Evolutionary conservation across 345 rosid species (phyloP), one percentile per base, ranked within the genome.

Genomic region (Heritiera fomes): DNA sequence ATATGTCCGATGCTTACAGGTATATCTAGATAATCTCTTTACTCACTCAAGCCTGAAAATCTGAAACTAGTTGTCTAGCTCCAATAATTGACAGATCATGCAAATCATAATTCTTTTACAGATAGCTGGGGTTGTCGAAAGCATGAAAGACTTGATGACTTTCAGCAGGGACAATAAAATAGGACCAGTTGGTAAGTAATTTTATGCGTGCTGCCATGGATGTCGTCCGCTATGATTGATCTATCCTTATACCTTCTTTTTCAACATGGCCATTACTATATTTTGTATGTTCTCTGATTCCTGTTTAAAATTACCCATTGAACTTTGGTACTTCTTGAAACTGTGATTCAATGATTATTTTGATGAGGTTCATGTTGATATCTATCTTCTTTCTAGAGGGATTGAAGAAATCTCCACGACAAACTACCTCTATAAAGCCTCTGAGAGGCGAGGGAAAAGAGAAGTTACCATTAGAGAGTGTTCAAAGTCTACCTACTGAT

Each of bases 121-220:
- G 67, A 32, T 62, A 4, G 41, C 67, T 12, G 67, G 67, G 67
- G 67, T 62, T 9, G 43, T 62, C 7, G 67, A 62, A 62, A 62
- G 18, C 43, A 62, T 62, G 67, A 62, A 32, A 32, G 67, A 62
- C 67, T 62, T 62, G 41, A 62, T 62, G 43, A 62, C 43, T 62
- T 32, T 62, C 67, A 62, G 67, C 67, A 62, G 43, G 67, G 67
- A 62, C 67, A 62, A 32, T 13, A 62, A 62, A 3, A 62, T 62
- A 12, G 67, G 67, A 62, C 67, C 67, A 62, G 18, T 62, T 34
- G 67, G 41, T 62, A 32, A 32, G 66, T 28, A 61, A 30, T 23
- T 23, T 23, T 23, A 23, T 23, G 28, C 28, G 28, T 23, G 28
- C 28, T 23, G 28, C 28, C 28, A 23, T n/a, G n/a, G n/a, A n/a